A percentile compares a stretch with the other conserved stretches of the same genome.
Conservation (phyloP, 1,284 basidiomycete species). For the Austroboletus rostrupii region DNA sequence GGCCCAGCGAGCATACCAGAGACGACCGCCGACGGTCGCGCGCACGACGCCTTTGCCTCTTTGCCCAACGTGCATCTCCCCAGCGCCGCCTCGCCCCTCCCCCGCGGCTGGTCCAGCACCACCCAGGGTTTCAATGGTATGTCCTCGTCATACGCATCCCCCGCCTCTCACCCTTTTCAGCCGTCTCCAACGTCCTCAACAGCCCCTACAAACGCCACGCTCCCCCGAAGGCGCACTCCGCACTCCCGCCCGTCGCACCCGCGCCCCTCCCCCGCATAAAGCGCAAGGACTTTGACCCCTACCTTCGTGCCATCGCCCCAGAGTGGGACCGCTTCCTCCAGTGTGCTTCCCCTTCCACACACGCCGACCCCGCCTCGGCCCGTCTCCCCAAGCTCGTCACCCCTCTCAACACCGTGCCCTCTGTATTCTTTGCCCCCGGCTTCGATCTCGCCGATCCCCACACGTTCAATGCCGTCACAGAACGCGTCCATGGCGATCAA, state of each 20-base stretch:
- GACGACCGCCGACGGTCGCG: slow-evolving; percentile 53
- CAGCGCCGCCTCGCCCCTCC: slow-evolving; percentile 43
- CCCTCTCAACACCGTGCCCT: slow-evolving; percentile 74
- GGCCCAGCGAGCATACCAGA: slow-evolving; percentile 67
- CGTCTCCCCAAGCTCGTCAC: slow-evolving; percentile 48
- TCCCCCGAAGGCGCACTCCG: slow-evolving; percentile 80
- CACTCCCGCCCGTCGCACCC: slow-evolving; percentile 67
- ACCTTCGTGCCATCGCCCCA: slow-evolving; percentile 68
- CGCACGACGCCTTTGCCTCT: slow-evolving; percentile 47
- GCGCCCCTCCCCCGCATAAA: slow-evolving; percentile 75
- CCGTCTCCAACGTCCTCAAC: slow-evolving; percentile 77
- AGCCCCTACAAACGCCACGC: slow-evolving; percentile 82
- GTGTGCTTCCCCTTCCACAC: slow-evolving; percentile 43
- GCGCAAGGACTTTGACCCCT: slow-evolving; percentile 82
- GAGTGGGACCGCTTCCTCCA: slow-evolving; percentile 75
- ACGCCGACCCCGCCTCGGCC: slow-evolving; percentile 39
- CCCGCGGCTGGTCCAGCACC: slow-evolving; percentile 71
- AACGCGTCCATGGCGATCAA: slow-evolving; percentile 39
- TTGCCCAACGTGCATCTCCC: slow-evolving; percentile 40
- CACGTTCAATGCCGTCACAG: slow-evolving; percentile 82
- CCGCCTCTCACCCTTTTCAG: slow-evolving; percentile 29
- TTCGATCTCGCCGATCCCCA: slow-evolving; percentile 87
- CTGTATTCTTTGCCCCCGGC: slow-evolving; percentile 71
- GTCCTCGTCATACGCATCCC: slow-evolving; percentile 19
- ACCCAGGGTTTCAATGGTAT: slow-evolving; percentile 75